A percentile compares a stretch with the other conserved stretches of the same genome.
These are phyloP conservation scores for Moesziomyces antarcticus DNA, from an alignment of 1,284 basidiomycete species.

Conservation along the genomic window DNA sequence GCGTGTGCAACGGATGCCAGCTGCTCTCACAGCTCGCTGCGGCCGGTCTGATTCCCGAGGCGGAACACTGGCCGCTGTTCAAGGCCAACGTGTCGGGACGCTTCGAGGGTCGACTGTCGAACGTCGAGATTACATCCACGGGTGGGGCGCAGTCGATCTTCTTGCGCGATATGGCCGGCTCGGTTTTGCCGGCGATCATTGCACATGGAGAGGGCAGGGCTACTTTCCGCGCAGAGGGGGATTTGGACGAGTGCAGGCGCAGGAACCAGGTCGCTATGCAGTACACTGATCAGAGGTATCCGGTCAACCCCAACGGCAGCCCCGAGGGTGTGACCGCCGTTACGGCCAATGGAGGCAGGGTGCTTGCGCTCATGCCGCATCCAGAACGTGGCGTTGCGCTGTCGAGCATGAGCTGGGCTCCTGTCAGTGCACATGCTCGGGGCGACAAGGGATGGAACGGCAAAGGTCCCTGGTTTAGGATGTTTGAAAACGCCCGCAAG, in stretches of 20 bases:
- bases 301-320: conserved; percentile 89
- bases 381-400: conserved; percentile 67
- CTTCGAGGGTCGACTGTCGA: conserved; percentile 87
- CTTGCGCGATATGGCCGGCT: conserved; percentile 86
- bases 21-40: conserved; percentile 86
- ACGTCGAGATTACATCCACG: conserved; percentile 78
- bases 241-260: conserved; percentile 30
- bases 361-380: conserved; percentile 93
- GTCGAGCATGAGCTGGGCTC: conserved; percentile 67
- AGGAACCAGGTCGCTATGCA: conserved; percentile 52
- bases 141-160: conserved; percentile 76
- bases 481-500: conserved; percentile 86
- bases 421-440: conserved; percentile 27
- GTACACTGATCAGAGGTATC: conserved; percentile 62
- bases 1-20: conserved; percentile 98
- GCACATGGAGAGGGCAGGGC: conserved; percentile 96
- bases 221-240: conserved; percentile 72
- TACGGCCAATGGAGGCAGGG: conserved; percentile 83
- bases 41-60: conserved; percentile 81
- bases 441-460: conserved; percentile 67
- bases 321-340: conserved; percentile 88
- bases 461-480: conserved; percentile 91
- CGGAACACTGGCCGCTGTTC: conserved; percentile 87
- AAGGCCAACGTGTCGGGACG: conserved; percentile 88
- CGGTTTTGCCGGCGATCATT: conserved; percentile 87